Conservation (phyloP, 1,139 yeast genomes). For the Hemisphaericaspora xylanilytica region DNA sequence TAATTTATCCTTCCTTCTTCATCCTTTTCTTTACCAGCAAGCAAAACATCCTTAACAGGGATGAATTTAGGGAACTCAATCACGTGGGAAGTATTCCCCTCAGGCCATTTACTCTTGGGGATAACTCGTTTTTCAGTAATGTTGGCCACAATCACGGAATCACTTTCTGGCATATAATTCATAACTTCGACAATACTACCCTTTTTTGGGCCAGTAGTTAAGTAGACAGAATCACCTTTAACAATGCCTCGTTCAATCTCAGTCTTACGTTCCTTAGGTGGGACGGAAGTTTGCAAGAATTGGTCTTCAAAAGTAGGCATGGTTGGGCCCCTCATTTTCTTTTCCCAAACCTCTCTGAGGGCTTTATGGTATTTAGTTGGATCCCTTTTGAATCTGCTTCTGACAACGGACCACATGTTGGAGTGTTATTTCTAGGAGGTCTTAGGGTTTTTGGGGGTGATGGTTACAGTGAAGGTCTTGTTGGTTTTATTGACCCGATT, state of each 20-base stretch:
- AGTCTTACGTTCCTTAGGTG: constrained; percentile 28
- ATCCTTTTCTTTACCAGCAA: constrained; percentile 76
- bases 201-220: constrained; percentile 64
- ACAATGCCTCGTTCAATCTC: constrained; percentile 34
- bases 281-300: constrained; percentile 20
- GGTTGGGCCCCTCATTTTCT: constrained; percentile 25
- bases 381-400: constrained; percentile 39
- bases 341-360: constrained; percentile 28
- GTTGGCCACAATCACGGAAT: constrained; percentile 36
- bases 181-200: constrained; percentile 65
- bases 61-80: constrained; percentile 64
- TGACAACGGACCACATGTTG: constrained; percentile 27
- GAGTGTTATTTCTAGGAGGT: not conserved
- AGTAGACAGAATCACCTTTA: constrained; percentile 45
- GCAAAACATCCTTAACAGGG: constrained; percentile 41
- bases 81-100: constrained; percentile 70
- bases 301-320: constrained; percentile 38
- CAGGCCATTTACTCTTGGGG: constrained; percentile 73
- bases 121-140: constrained; percentile 35
- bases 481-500: constrained; percentile 32
- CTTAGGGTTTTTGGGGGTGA: too few relatives aligned
- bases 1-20: constrained; percentile 55
- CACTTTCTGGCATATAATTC: constrained; percentile 29
- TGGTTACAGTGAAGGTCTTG: not conserved
- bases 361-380: constrained; percentile 31